Base-by-base conservation (phyloP, 306 rosid genomes). In the Prunus mira region DNA sequence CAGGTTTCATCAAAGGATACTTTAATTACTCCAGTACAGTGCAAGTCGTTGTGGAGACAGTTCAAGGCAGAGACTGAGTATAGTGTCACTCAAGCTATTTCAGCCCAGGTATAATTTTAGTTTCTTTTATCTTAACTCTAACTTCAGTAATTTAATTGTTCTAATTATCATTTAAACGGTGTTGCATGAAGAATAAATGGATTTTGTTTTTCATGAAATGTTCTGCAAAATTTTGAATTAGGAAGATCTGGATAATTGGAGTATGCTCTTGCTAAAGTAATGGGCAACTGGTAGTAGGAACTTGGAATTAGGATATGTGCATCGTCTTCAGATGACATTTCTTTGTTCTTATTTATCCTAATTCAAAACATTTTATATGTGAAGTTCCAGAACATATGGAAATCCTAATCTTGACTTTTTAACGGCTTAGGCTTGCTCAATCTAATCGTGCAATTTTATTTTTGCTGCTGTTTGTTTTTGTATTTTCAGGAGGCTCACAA, bases 1-100 rank as follows among this genome's bases (percentile, higher is more conserved):
- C 57, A 94, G 98, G 93, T 94, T 78, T 64, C 92, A 34, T 82
- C 87, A 50, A 77, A 60, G 79, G 86, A 90, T 77, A 83, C 88
- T 34, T 81, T 94, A 72, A 83, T 94, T 67, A 78, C 92, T 49
- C 98, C 98, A 24, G 92, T 88, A 65, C 97, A 86, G 60, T 92
- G 98, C 89, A 94, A 90, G 77, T 86, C 92, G 70, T 78, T 94
- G 87, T 94, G 98, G 98, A 88, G 96, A 82, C 97, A 88, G 74
- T 90, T 94, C 84, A 93, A 79, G 76, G 71, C 88, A 43, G 98
- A 90, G 82, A 94, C 96, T 0, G 96, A 90, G 84, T 92, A 90
- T 79, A 73, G 83, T 50, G 83, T 94, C 75, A 72, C 96, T 25
- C 98, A 92, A 78, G 98, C 98, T 72, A 84, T 94, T 85, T 74